Evolutionary conservation across 257 asterid species (phyloP).

Genomic region (Primulina eburnea): DNA sequence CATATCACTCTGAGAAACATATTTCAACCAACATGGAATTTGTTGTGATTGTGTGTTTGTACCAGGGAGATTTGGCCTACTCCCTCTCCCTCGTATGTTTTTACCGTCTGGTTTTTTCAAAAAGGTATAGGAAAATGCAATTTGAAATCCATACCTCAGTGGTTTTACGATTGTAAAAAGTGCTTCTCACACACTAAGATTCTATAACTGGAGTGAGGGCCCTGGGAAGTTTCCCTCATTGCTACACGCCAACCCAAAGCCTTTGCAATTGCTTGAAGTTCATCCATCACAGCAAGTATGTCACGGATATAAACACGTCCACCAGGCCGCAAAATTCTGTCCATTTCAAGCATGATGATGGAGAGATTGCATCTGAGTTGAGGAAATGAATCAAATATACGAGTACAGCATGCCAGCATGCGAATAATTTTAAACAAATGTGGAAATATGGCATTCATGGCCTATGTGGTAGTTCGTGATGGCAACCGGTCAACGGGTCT

Average conservation of each 20-base stretch:
- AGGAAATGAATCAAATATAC: constrained; percentile 2
- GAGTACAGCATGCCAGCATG: background rate
- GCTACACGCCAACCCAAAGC: constrained; percentile 78
- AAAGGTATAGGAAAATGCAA: no score
- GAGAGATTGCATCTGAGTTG: constrained; percentile 69
- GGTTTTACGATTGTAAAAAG: constrained; percentile 26
- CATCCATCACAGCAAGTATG: constrained; percentile 60
- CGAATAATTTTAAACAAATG: no score
- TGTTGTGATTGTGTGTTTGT: no score
- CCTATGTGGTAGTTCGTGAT: no score
- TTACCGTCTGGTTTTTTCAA: no score
- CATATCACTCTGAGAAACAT: no score
- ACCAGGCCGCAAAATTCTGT: constrained; percentile 82
- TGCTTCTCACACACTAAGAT: constrained; percentile 65
- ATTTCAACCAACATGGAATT: no score
- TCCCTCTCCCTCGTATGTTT: no score
- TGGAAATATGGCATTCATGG: no score
- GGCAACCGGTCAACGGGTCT: no score
- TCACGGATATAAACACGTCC: constrained; percentile 75
- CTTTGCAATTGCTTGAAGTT: constrained; percentile 62
- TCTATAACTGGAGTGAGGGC: constrained; percentile 85
- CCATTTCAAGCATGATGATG: constrained; percentile 92
- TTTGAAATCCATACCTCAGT: background rate
- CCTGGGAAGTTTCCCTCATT: constrained; percentile 79
- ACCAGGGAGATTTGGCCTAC: no score